phyloP scores from a whole-genome alignment of 2,329 filamentous ascomycete genomes.

The Beauveria australis region DNA sequence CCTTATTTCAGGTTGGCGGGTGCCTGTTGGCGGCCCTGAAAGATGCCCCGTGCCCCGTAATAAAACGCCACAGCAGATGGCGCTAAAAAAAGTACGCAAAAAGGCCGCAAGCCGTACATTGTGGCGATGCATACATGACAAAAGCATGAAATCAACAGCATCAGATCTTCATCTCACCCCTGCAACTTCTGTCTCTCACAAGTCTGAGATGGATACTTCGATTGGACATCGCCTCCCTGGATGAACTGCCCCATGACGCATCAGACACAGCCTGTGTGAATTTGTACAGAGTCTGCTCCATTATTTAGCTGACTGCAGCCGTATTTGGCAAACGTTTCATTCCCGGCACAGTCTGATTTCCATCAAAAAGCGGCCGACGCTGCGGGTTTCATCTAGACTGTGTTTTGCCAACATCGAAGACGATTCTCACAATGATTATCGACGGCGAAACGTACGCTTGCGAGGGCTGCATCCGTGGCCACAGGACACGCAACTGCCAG shows the following conservation, averaged over 20 bases:
- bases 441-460: slow-evolving; percentile 10
- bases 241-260: not conserved
- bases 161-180: not conserved
- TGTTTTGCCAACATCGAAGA: not conserved
- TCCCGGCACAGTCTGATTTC: too few relatives aligned
- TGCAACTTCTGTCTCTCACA: not conserved
- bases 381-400: not conserved
- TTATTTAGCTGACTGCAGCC: too few relatives aligned
- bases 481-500: slow-evolving; percentile 10
- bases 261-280: not conserved
- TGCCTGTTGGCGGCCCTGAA: not conserved
- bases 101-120: slow-evolving; percentile 2
- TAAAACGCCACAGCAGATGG: not conserved
- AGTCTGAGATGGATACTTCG: not conserved
- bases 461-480: slow-evolving; percentile 10
- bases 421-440: not conserved
- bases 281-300: not conserved
- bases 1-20: not conserved
- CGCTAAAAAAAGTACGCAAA: slow-evolving; percentile 1
- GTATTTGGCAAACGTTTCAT: not conserved
- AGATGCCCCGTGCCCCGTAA: too few relatives aligned
- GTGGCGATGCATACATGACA: not conserved
- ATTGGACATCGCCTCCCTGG: not conserved
- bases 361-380: not conserved
- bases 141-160: not conserved